Base-by-base conservation (phyloP, 2,329 filamentous ascomycete species). In the Seiridium unicorne region DNA sequence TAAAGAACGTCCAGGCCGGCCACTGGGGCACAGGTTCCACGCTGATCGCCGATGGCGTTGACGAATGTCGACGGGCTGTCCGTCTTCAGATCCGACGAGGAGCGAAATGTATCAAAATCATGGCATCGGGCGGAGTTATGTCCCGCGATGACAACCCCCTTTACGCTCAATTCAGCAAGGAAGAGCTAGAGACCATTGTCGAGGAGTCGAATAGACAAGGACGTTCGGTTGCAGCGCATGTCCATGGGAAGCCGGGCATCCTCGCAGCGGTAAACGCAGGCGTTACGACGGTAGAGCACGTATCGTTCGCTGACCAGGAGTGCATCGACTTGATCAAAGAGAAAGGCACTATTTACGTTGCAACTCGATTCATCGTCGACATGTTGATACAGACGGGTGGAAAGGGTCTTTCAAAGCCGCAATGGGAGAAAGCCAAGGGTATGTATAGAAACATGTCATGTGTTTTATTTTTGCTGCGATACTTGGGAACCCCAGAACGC, bases 211-310 rank as follows among this genome's bases (percentile, higher is more conserved):
- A 62, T 11, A 69, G 75, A 5, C 73, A 73, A 63, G 66, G 70
- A 4, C 71, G 74, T n/a, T 64, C 65, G 9, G 76, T 78, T 1
- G 75, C 76, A 0, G 73, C 75, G 2, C 76, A 78, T 60, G 74
- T 74, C 1, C 76, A 78, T 44, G 75, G 74, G 6, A 78, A 79
- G 60, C 70, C 72, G 1, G 76, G 76, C 2, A 78, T 78, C 56
- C 9, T 78, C 42, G 73, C 74, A 0, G 74, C 74, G 0, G 68
- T 77, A 8, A 62, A 65, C 6, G 75, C 75, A 0, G 76, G 76
- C 3, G 76, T 75, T n/a, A 66, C 62, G 32, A 74, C 74, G 0
- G 69, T 77, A 6, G 76, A 78, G 68, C 76, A 78, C 46, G 70
- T 73, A 9, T 76, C 74, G 11, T 79, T 77, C 53, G 70, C 74